Evolutionary conservation across 257 asterid genomes (phyloP), one percentile per base, ranked within the genome.

Genomic region (Mitragyna speciosa): DNA sequence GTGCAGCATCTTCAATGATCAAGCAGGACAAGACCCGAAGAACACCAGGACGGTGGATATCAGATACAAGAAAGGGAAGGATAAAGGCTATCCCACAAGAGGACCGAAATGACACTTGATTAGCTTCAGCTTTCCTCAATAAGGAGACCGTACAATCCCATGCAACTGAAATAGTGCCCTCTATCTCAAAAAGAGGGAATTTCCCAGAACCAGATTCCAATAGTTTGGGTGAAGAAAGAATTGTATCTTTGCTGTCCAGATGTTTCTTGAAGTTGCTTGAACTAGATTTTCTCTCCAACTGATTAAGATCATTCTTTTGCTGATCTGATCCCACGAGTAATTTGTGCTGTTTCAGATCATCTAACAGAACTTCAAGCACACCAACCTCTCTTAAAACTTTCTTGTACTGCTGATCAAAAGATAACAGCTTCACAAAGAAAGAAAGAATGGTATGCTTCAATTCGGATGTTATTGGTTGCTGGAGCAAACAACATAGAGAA

Each of bases 341-440:
- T 81, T 86, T 92, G 81, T 94, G 96, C 88, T 92, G 97, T 90
- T 92, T 94, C 79, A 96, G 89, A 91, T 96, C 99, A 87, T 96
- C 99, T 79, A 96, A 85, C 79, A 96, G 85, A 87, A 96, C 97
- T 89, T 94, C 99, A 87, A 96, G 88, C 81, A 96, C 96, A 72
- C 99, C 99, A 84, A 94, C 97, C 87, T 96, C 98, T 83, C 99
- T 90, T 58, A 96, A 90, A 52, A 94, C 91, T 87, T 91, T 96
- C 89, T 94, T 96, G 92, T 96, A 96, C 78, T 92, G 99, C 88
- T 90, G 98, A 87, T 96, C 97, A 78, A 96, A 96, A 76, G 99
- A 96, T 78, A 94, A 84, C 78, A 96, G 97, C 81, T 96, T 96
- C 63, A 92, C 97, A n/a, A 96, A 93, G 87, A 94, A 96, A 28